These are phyloP conservation scores for Fusarium ramigenum DNA, from an alignment of 2,329 filamentous ascomycete genomes.

Conservation along the genomic window DNA sequence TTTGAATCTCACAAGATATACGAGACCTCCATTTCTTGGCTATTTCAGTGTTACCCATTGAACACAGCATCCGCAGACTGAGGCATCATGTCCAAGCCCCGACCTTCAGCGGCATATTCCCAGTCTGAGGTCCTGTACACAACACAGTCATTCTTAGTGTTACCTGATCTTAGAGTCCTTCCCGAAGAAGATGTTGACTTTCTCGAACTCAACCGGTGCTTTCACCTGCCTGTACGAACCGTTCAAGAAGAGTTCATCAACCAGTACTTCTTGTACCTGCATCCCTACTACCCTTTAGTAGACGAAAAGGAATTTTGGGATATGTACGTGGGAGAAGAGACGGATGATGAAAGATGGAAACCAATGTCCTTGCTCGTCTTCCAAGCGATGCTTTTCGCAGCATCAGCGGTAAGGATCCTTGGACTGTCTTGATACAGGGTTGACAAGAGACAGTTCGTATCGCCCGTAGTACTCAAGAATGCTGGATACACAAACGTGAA, in stretches of 20 bases:
- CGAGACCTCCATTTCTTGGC: background rate
- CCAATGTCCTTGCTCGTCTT: slow-evolving; percentile 19
- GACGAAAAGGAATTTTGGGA: slow-evolving; percentile 29
- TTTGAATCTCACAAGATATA: background rate
- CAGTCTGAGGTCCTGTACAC: slow-evolving; percentile 4
- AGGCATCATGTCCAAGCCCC: background rate
- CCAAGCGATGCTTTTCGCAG: slow-evolving; percentile 29
- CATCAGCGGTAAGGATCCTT: slow-evolving; percentile 10
- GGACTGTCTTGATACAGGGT: fast-evolving
- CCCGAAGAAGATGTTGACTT: slow-evolving; percentile 6
- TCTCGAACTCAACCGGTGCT: background rate
- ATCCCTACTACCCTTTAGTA: slow-evolving; percentile 25
- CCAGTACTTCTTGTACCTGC: slow-evolving; percentile 23
- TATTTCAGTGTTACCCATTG: background rate
- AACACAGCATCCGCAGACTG: background rate
- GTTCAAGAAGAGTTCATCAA: slow-evolving; percentile 16
- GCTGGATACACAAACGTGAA: slow-evolving; percentile 29
- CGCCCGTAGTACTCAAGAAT: slow-evolving; percentile 28
- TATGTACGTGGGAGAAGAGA: slow-evolving; percentile 9
- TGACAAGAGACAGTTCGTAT: slow-evolving; percentile 18
- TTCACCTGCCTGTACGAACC: background rate
- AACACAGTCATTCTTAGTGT: background rate
- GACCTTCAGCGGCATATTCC: background rate
- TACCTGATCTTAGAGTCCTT: background rate
- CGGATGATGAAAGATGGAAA: background rate